A percentile compares a stretch with the other conserved stretches of the same genome.
Conservation (phyloP, 768 basidiomycete species). For the Solioccasus polychromus region DNA sequence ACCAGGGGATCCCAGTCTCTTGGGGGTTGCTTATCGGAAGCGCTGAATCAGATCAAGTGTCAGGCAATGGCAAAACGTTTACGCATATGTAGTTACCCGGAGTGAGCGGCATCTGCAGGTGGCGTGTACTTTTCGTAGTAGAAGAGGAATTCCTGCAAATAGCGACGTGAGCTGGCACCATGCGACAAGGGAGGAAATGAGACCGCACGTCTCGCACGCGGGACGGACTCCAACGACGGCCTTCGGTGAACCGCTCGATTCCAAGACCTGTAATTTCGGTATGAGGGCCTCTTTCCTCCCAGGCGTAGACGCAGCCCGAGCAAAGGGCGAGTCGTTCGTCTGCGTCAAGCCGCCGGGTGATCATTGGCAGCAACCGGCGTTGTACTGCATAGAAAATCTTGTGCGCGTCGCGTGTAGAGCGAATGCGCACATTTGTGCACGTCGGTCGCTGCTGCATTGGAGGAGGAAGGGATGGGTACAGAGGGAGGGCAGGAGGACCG, state of each 20-base stretch:
- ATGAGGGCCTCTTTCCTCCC: conserved; percentile 76
- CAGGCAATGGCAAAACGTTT: conserved; percentile 4
- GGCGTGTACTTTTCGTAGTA: conserved; percentile 75
- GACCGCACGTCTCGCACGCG: conserved; percentile 72
- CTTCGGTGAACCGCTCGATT: conserved; percentile 85
- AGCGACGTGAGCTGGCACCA: conserved; percentile 12
- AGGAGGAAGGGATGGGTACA: conserved; percentile 12
- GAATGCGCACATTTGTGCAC: conserved; percentile 68
- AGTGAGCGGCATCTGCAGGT: conserved; percentile 42
- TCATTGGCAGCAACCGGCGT: conserved; percentile 61
- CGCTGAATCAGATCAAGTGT: conserved; percentile 22
- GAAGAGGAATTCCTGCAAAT: conserved; percentile 72
- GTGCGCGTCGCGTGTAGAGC: conserved; percentile 75
- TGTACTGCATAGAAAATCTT: conserved; percentile 76
- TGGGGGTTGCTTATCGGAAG: conserved; percentile 49
- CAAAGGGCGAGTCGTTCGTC: conserved; percentile 63
- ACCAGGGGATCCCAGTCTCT: conserved; percentile 68
- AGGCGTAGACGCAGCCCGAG: conserved; percentile 46
- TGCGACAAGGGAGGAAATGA: conserved; percentile 1
- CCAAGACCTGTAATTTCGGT: conserved; percentile 75
- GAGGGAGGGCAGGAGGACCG: conserved; percentile 16
- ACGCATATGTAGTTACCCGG: conserved; percentile 34
- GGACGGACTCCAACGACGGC: conserved; percentile 78
- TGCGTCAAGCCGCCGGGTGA: conserved; percentile 73
- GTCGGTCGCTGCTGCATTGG: conserved; percentile 67